Conservation (phyloP, 2,329 filamentous ascomycete genomes). For the Graphilbum sp. region DNA sequence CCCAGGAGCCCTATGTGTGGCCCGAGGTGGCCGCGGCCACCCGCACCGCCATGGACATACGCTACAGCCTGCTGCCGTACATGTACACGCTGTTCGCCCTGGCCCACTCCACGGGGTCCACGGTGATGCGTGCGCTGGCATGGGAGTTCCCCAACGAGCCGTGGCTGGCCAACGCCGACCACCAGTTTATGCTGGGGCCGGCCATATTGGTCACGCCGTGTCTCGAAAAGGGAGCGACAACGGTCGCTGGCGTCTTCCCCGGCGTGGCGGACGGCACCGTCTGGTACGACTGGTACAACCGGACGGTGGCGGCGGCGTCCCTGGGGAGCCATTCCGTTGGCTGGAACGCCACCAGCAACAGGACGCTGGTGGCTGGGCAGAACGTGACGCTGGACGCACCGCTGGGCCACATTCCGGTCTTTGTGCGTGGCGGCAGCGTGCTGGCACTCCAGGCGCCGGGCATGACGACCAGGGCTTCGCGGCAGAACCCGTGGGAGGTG, state of each 20-base stretch:
- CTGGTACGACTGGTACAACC: slow-evolving; percentile 75
- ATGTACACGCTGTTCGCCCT: slow-evolving; percentile 55
- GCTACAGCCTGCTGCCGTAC: slow-evolving; percentile 72
- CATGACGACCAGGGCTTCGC: slow-evolving; percentile 46
- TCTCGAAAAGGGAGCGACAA: slow-evolving; percentile 24
- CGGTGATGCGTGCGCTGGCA: slow-evolving; percentile 53
- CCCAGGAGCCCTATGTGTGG: slow-evolving; percentile 62
- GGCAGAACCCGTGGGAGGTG: slow-evolving; percentile 50
- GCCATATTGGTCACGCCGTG: slow-evolving; percentile 32
- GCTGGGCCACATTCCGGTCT: slow-evolving; percentile 57
- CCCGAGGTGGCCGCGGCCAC: slow-evolving; percentile 44
- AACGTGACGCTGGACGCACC: slow-evolving; percentile 25
- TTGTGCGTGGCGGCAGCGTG: slow-evolving; percentile 49
- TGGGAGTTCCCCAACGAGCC: slow-evolving; percentile 46
- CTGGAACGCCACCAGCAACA: slow-evolving; percentile 6
- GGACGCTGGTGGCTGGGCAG: slow-evolving; percentile 13
- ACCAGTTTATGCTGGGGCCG: slow-evolving; percentile 34
- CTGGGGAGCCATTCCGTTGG: not conserved
- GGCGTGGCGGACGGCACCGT: slow-evolving; percentile 23
- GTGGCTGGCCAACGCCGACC: slow-evolving; percentile 27
- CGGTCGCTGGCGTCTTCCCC: slow-evolving; percentile 27
- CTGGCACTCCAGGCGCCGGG: slow-evolving; percentile 52
- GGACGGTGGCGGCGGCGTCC: slow-evolving; percentile 19
- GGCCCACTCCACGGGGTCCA: slow-evolving; percentile 43
- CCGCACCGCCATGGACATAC: slow-evolving; percentile 49